Evolutionary conservation across 2,329 filamentous ascomycete species (phyloP), one percentile per base, ranked within the genome.

Genomic region (Phialemoniopsis sp.): DNA sequence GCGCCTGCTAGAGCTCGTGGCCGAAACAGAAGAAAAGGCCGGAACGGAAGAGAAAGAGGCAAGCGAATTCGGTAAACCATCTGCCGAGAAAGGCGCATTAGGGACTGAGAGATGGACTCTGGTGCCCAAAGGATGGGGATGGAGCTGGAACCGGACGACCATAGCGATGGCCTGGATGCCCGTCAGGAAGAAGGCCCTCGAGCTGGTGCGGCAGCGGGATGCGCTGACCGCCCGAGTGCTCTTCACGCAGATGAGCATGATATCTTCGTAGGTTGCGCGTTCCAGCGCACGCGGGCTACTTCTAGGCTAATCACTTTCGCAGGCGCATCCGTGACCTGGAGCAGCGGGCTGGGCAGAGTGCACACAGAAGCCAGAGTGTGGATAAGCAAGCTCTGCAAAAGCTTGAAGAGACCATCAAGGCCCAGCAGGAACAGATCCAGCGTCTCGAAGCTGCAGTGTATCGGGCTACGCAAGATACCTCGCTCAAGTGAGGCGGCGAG

Each of bases 191-290:
- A 70, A 70, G 44, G 65, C 66, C 4, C 44, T 72, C 40, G 66
- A 72, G 39, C 48, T 72, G 13, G 65, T 68, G 14, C 57, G 66
- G 18, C 66, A 72, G 55, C 59, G 68, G 34, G 67, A 72, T 38
- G 60, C 63, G 3, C 46, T 70, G 47, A 68, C 66, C 2, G 59
- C 58, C 8, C 57, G 67, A 29, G 67, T 73, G 31, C 59, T 70
- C 35, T 73, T 72, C 46, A 61, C 68, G 40, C 67, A 73, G 50
- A 67, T 68, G 58, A 69, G 64, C 54, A 66, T 72, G 59, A 62
- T 72, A 21, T 64, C 66, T 33, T 68, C 68, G 55, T 63, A 46
- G 46, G 58, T 52, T 18, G 5, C 5, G 33, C 4, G 19, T 8
- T 18, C 17, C 19, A 32, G 13, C 15, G 7, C 13, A 5, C 5